Evolutionary conservation across 2,329 filamentous ascomycete species (phyloP).

Genomic region (Xylariaceae sp.): DNA sequence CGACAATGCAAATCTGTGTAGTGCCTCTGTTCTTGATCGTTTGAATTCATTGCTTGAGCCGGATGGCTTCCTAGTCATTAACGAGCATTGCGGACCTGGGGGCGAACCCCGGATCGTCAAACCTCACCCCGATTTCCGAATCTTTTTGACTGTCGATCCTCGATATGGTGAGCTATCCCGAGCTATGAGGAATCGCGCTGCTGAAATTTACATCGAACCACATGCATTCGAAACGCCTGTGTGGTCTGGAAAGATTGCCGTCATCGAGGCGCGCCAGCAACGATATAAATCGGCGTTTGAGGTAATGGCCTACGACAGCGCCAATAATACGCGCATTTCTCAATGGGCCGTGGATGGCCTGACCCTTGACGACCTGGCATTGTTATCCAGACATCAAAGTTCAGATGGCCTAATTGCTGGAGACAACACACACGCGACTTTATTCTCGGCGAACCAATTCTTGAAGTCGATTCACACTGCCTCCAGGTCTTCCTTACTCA

Average conservation of each 20-base stretch:
- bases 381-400: constrained; percentile 34
- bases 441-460: too few relatives aligned
- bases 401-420: constrained; percentile 10
- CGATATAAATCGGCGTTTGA: constrained; percentile 42
- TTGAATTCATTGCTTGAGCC: constrained; percentile 93
- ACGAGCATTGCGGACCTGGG: constrained; percentile 83
- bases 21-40: constrained; percentile 87
- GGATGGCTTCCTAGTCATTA: constrained; percentile 82
- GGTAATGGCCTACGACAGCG: constrained; percentile 29
- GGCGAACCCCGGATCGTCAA: constrained; percentile 76
- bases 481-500: too few relatives aligned
- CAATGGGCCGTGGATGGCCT: constrained; percentile 46
- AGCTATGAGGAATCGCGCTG: constrained; percentile 92
- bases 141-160: constrained; percentile 92
- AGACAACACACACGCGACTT: not conserved
- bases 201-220: constrained; percentile 77
- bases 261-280: constrained; percentile 49
- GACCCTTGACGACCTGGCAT: constrained; percentile 44
- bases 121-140: constrained; percentile 82
- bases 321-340: constrained; percentile 28
- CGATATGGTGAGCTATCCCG: constrained; percentile 89
- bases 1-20: constrained; percentile 97
- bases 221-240: constrained; percentile 33
- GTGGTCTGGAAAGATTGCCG: constrained; percentile 41
- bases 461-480: too few relatives aligned